Conservation (phyloP, 2,329 filamentous ascomycete genomes). For the Sclerotinia trifoliorum region DNA sequence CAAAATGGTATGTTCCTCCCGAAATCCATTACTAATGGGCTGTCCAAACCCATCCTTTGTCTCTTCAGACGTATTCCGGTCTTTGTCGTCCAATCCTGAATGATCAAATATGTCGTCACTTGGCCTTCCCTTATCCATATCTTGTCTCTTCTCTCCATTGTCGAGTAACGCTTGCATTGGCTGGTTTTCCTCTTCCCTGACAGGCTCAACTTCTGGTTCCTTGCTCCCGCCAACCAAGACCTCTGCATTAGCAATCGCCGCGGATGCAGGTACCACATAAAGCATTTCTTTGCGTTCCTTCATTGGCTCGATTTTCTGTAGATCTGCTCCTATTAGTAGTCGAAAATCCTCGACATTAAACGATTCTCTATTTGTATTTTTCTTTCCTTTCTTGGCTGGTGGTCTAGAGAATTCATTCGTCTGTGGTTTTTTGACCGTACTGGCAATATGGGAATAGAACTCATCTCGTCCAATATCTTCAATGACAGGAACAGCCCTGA, state of each 20-base stretch:
- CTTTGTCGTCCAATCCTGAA: slow-evolving; percentile 46
- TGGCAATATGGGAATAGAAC: slow-evolving; percentile 37
- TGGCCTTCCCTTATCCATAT: slow-evolving; percentile 44
- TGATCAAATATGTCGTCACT: slow-evolving; percentile 49
- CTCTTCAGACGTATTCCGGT: slow-evolving; percentile 40
- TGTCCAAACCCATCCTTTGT: slow-evolving; percentile 27
- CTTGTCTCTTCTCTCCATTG: slow-evolving; percentile 43
- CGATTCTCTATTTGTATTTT: slow-evolving; percentile 40
- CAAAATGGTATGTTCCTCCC: slow-evolving; percentile 34
- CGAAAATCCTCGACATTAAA: slow-evolving; percentile 20
- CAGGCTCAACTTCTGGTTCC: slow-evolving; percentile 24
- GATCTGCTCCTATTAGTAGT: slow-evolving; percentile 19
- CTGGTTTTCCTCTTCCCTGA: slow-evolving; percentile 42
- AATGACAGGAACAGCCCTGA: slow-evolving; percentile 35
- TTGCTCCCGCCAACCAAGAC: slow-evolving; percentile 24
- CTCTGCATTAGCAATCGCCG: slow-evolving; percentile 31
- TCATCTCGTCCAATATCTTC: slow-evolving; percentile 37
- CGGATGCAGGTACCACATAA: slow-evolving; percentile 28
- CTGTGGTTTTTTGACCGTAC: slow-evolving; percentile 30
- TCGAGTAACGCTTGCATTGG: slow-evolving; percentile 41
- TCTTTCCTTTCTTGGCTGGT: slow-evolving; percentile 43
- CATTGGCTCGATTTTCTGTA: slow-evolving; percentile 21
- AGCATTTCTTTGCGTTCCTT: slow-evolving; percentile 34
- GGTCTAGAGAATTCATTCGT: slow-evolving; percentile 36
- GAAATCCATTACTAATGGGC: slow-evolving; percentile 36